phyloP scores from a whole-genome alignment of 257 asterid species.

The Phtheirospermum japonicum region DNA sequence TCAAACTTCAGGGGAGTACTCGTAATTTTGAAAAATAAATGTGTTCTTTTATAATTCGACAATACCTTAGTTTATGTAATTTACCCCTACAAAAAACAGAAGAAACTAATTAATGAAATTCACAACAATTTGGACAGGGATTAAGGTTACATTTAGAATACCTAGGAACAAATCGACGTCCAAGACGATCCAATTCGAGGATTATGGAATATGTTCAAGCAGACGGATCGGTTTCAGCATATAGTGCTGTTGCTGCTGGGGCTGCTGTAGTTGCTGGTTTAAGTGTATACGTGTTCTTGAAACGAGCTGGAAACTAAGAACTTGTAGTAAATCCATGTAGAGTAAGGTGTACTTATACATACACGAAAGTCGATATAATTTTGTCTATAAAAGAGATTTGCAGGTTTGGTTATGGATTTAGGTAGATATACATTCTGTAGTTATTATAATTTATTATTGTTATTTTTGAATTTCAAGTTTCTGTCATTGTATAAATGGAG shows the following conservation, averaged over 20 bases:
- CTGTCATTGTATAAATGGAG: no score
- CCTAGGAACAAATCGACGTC: conserved; percentile 38
- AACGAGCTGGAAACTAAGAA: conserved; percentile 44
- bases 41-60: not conserved
- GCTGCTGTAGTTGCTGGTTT: conserved; percentile 80
- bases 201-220: conserved; percentile 49
- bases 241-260: conserved; percentile 81
- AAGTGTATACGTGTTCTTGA: conserved; percentile 69
- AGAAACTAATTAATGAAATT: not conserved
- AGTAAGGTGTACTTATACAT: not conserved
- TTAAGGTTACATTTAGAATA: conserved; percentile 77
- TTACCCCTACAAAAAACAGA: no score
- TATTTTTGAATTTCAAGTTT: no score
- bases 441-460: no score
- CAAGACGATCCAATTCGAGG: conserved; percentile 40
- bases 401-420: conserved; percentile 20
- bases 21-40: no score
- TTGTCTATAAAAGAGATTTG: conserved; percentile 7
- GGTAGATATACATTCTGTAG: conserved; percentile 18
- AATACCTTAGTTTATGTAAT: not conserved
- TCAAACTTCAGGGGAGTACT: no score
- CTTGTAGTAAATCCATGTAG: not conserved
- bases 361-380: conserved; percentile 16
- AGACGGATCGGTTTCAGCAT: conserved; percentile 72
- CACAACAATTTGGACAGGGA: conserved; percentile 49